A percentile compares a stretch with the other conserved stretches of the same genome.
Conservation (phyloP, 1,284 basidiomycete genomes). For the Coniferiporia sulphurascens region DNA sequence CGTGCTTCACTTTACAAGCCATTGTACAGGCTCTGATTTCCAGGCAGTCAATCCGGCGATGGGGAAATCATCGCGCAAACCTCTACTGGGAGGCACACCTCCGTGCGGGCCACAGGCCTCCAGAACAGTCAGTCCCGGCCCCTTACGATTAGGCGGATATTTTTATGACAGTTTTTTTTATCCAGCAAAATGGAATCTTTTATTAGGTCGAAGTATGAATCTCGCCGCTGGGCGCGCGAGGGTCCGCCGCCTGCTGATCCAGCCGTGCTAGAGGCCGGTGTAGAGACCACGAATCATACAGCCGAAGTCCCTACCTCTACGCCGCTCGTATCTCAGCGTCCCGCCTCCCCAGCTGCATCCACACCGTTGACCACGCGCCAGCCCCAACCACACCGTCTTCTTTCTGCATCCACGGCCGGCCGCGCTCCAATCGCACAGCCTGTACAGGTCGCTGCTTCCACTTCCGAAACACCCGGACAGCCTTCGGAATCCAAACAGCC, state of each 20-base stretch:
- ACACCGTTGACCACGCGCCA: constrained; percentile 36
- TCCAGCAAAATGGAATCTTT: constrained; percentile 96
- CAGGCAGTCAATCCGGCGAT: constrained; percentile 76
- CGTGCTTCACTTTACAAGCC: constrained; percentile 26
- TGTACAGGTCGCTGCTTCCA: constrained; percentile 25
- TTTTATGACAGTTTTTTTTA: neutral
- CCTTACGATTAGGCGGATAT: neutral
- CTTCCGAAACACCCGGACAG: constrained; percentile 21
- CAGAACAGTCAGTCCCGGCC: constrained; percentile 77
- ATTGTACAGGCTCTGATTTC: constrained; percentile 4
- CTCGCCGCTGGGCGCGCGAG: constrained; percentile 87
- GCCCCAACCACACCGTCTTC: constrained; percentile 51
- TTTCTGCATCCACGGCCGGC: constrained; percentile 36
- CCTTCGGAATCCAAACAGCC: constrained; percentile 28
- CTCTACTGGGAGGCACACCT: constrained; percentile 97
- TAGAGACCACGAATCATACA: constrained; percentile 28
- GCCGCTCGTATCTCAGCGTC: constrained; percentile 25
- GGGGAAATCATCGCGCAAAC: constrained; percentile 93
- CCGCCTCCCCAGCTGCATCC: constrained; percentile 24
- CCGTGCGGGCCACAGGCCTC: constrained; percentile 87
- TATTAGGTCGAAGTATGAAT: constrained; percentile 96
- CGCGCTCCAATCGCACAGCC: constrained; percentile 20
- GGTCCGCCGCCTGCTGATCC: constrained; percentile 84
- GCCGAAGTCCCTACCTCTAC: constrained; percentile 21
- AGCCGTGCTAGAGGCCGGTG: constrained; percentile 58